Evolutionary conservation across 371 early-diverging fungal genomes (phyloP), one percentile per base, ranked within the genome.

Genomic region (Actinomortierella wolfii): DNA sequence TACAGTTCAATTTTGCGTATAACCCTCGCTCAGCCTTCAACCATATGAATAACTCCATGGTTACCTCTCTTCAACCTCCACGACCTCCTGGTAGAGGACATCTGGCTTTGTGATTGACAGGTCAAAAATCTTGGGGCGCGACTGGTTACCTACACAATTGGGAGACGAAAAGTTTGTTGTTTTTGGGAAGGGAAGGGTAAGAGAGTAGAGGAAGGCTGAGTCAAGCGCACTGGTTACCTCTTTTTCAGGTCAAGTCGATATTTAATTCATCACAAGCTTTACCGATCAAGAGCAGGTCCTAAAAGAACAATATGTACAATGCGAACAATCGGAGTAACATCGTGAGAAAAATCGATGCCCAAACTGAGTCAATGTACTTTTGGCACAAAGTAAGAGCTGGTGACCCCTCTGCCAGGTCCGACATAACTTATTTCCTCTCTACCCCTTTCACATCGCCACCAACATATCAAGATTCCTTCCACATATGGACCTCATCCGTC

Each of bases 41-140:
- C n/a, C n/a, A n/a, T n/a, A n/a, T n/a, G n/a, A n/a, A n/a, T n/a
- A n/a, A n/a, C n/a, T n/a, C n/a, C n/a, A n/a, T n/a, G n/a, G n/a
- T 60, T 77, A 86, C 83, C 96, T 82, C 67, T 97, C 97, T 63
- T 95, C 92, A 7, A 97, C 79, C 73, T 97, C 94, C 1, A 96
- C 78, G 2, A 97, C 97, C 4, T 79, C 61, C 48, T 88, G 83
- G 66, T 96, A 95, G n/a, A 98, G 81, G 0, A 92, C 91, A 47
- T 88, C 94, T 1, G 94, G 94, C 54, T 86, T 86, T 15, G 64
- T 65, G 57, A 96, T 92, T 1, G 91, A 79, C 44, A 98, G 80
- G 68, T 97, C 97, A 79, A 98, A 98, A 57, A 98, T 94, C 59
- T 88, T 88, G 13, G 97, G 97, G 17, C 98, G 83, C 14, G 95